These are phyloP conservation scores for Vicia sativa DNA, from an alignment of 306 rosid genomes.

Conservation along the genomic window DNA sequence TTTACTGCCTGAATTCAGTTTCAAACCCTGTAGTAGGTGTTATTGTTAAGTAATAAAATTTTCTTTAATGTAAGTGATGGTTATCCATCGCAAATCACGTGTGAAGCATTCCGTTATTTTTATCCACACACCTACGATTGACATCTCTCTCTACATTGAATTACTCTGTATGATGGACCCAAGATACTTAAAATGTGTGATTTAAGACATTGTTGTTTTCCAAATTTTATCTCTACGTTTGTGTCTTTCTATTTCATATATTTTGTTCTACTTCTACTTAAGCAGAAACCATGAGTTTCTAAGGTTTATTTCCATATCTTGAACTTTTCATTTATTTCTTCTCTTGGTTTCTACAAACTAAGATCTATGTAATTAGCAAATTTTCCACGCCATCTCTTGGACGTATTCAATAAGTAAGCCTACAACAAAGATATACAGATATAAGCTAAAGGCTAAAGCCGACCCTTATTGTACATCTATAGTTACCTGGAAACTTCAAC, in stretches of 20 bases:
- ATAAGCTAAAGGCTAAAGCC: background rate
- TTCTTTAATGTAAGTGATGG: no score
- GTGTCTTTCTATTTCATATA: background rate
- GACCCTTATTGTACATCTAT: background rate
- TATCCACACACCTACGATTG: no score
- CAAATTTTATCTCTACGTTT: background rate
- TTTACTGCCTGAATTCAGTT: no score
- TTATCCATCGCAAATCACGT: no score
- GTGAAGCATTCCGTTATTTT: no score
- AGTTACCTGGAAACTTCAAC: background rate
- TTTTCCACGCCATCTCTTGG: background rate
- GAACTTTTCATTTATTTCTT: background rate
- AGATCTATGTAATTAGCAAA: background rate
- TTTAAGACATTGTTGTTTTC: background rate
- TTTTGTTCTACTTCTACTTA: background rate
- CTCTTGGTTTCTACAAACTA: background rate
- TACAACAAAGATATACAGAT: background rate
- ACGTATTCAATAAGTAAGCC: background rate
- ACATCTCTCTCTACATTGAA: no score
- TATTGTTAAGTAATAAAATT: no score
- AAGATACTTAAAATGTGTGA: conserved; percentile 3
- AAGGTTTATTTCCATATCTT: background rate
- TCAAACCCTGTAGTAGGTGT: no score
- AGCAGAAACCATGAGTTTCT: conserved; percentile 2
- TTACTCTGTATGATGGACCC: background rate